Percentiles rank a stretch among this genome's conserved stretches.
Conservation (phyloP, 83 land plant genomes). For the Picea abies region DNA sequence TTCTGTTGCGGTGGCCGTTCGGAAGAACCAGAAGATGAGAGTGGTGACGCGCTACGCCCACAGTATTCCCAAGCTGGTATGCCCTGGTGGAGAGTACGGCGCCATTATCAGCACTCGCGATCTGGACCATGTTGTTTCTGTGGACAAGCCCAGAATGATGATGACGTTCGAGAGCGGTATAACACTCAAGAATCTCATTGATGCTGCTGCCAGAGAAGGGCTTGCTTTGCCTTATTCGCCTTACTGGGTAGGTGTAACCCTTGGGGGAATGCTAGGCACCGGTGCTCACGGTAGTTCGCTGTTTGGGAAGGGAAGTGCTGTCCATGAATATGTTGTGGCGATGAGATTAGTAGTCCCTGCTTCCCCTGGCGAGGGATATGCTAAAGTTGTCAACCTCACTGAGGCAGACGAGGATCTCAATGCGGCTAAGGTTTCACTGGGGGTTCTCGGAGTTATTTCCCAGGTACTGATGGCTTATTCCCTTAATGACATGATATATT, state of each 20-base stretch:
- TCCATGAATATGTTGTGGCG: constrained; percentile 19
- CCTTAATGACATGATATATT: too few species aligned
- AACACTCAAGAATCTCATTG: background rate
- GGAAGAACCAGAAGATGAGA: background rate
- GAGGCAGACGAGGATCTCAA: constrained; percentile 27
- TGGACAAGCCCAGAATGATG: background rate
- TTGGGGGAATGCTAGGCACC: constrained; percentile 16
- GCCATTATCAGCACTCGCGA: background rate
- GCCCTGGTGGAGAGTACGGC: constrained; percentile 43
- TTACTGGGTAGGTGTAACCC: constrained; percentile 18
- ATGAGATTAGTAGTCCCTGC: constrained; percentile 22
- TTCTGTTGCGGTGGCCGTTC: constrained; percentile 29
- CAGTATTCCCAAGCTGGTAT: constrained; percentile 66
- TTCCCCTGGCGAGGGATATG: constrained; percentile 33
- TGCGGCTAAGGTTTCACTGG: constrained; percentile 60
- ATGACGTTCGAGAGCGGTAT: background rate
- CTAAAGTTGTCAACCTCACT: constrained; percentile 29
- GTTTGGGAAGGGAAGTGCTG: constrained; percentile 8
- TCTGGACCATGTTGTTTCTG: background rate
- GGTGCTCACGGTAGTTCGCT: constrained; percentile 30
- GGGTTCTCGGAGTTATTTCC: constrained; percentile 62
- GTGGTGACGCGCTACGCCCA: too few species aligned
- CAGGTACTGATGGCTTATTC: constrained; percentile 29
- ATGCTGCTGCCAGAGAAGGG: background rate
- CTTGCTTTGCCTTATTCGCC: constrained; percentile 14